Percentiles rank a stretch among this genome's conserved stretches.
These are phyloP conservation scores for Candida buenavistaensis DNA, from an alignment of 1,139 yeast genomes.

Conservation along the genomic window DNA sequence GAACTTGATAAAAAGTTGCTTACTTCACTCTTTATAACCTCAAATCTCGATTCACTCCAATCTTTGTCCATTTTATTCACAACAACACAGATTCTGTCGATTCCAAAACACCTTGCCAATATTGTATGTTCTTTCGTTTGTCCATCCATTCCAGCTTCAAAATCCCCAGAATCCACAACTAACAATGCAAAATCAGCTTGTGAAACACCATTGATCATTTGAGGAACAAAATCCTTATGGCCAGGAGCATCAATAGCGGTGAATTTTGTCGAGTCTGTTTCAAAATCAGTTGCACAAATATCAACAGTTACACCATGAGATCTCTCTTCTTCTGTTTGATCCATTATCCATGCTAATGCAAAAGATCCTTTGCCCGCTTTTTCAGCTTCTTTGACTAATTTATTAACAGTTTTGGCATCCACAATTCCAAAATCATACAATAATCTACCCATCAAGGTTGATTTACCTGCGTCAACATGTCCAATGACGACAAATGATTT, in stretches of 20 bases:
- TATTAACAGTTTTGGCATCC: conserved; percentile 73
- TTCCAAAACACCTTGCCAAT: conserved; percentile 79
- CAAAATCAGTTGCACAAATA: conserved; percentile 81
- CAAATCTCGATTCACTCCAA: conserved; percentile 69
- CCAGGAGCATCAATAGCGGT: conserved; percentile 95
- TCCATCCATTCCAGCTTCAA: conserved; percentile 91
- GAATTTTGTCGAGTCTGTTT: conserved; percentile 62
- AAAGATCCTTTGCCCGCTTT: conserved; percentile 87
- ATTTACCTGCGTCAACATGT: conserved; percentile 98
- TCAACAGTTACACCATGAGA: conserved; percentile 91
- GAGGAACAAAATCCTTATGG: conserved; percentile 51
- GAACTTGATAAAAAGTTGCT: conserved; percentile 52
- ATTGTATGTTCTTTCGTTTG: conserved; percentile 94
- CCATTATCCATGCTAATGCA: conserved; percentile 97
- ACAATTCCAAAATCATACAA: conserved; percentile 81
- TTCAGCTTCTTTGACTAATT: conserved; percentile 77
- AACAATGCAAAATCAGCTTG: conserved; percentile 70
- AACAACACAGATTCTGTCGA: conserved; percentile 72
- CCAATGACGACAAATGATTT: conserved; percentile 86
- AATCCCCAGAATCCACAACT: conserved; percentile 84
- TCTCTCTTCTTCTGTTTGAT: conserved; percentile 91
- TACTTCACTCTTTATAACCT: conserved; percentile 60
- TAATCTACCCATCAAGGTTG: conserved; percentile 89
- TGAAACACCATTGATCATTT: conserved; percentile 54
- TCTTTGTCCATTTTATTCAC: conserved; percentile 86